Evolutionary conservation across 306 rosid species (phyloP).

Genomic region (Corylus avellana): DNA sequence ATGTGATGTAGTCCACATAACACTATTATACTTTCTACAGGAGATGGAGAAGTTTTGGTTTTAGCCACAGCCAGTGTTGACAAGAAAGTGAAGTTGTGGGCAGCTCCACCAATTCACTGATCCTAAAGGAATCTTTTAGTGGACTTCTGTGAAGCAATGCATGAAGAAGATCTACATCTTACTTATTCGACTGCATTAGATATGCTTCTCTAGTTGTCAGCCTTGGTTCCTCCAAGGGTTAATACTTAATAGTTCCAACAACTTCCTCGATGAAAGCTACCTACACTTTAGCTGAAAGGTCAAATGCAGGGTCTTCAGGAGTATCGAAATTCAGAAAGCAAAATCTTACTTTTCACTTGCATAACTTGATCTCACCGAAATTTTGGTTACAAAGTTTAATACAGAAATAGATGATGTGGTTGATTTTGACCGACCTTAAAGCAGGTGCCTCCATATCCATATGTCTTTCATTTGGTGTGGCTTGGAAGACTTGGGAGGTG

Average conservation of each 20-base stretch:
- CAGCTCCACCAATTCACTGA: constrained; percentile 56
- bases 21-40: constrained; percentile 36
- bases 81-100: constrained; percentile 98
- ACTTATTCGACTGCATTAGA: constrained; percentile 5
- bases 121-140: constrained; percentile 31
- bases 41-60: constrained; percentile 53
- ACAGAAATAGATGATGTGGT: constrained; percentile 20
- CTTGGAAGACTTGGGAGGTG: not conserved
- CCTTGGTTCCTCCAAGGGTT: constrained; percentile 13
- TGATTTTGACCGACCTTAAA: constrained; percentile 28
- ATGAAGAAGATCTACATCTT: constrained; percentile 18
- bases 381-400: constrained; percentile 30
- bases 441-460: not conserved
- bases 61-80: constrained; percentile 84
- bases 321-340: constrained; percentile 10
- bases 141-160: constrained; percentile 14
- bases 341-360: constrained; percentile 15
- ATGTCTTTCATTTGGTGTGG: not conserved
- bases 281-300: constrained; percentile 9
- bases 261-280: not conserved
- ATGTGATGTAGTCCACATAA: not conserved
- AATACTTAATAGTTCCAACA: not conserved
- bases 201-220: constrained; percentile 25
- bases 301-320: constrained; percentile 25
- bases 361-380: constrained; percentile 19